Evolutionary conservation across 345 rosid species (phyloP).

Genomic region (Adansonia digitata): DNA sequence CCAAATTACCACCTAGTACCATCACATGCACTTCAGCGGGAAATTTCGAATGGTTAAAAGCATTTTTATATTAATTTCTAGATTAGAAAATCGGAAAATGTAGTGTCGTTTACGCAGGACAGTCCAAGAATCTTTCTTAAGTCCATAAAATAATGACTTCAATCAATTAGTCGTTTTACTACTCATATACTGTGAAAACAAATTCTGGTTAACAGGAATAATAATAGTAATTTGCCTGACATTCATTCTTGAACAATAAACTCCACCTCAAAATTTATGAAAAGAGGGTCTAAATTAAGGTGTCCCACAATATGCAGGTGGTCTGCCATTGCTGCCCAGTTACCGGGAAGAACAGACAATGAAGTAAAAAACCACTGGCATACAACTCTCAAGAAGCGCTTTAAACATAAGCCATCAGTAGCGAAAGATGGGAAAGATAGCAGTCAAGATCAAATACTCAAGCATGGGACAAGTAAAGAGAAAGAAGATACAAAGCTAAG

Average conservation of each 20-base stretch:
- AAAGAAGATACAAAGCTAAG: constrained; percentile 2
- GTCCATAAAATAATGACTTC: background rate
- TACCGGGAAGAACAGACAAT: constrained; percentile 58
- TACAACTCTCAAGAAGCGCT: constrained; percentile 44
- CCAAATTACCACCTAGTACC: background rate
- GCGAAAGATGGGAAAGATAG: background rate
- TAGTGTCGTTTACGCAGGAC: background rate
- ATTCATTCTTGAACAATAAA: background rate
- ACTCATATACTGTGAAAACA: background rate
- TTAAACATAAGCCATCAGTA: background rate
- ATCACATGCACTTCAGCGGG: background rate
- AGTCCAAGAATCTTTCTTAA: background rate
- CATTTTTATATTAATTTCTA: background rate
- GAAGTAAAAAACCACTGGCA: constrained; percentile 70
- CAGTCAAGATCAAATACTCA: background rate
- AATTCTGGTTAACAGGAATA: background rate
- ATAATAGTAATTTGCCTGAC: background rate
- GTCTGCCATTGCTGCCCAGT: constrained; percentile 53
- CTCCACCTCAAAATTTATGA: no score
- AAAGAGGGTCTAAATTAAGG: background rate
- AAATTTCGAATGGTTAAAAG: background rate
- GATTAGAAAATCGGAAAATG: background rate
- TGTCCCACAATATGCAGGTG: constrained; percentile 30
- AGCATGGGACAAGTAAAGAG: background rate
- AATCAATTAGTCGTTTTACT: background rate